Evolutionary conservation across 768 basidiomycete species (phyloP), one percentile per base, ranked within the genome.

Genomic region (Hypholoma sublateritium): DNA sequence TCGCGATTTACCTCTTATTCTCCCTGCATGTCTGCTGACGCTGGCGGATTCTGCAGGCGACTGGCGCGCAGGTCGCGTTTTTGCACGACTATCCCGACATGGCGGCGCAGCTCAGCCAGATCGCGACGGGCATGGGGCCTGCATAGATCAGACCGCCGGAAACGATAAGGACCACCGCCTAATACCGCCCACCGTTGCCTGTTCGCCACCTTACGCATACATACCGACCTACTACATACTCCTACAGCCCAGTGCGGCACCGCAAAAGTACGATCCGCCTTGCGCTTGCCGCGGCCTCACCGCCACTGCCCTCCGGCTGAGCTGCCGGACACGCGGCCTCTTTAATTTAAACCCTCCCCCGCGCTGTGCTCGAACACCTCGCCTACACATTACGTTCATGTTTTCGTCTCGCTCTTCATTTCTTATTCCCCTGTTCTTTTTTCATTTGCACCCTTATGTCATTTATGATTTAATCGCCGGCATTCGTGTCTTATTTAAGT

Each of bases 11-110:
- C 14, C 35, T 36, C n/a, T 48, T n/a, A 25, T 11, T 32, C 50
- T 49, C 36, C 52, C 19, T 58, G 19, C 48, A 44, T 36, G 32
- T 41, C 47, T 17, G n/a, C n/a, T n/a, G n/a, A 56, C 32, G 12
- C 32, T 41, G 58, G 24, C 25, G 12, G 37, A 42, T 57, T 60
- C 47, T 53, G 1, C 70, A 94, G 86, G 94, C 95, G 11, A 89
- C 91, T 43, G 77, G 79, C 55, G 83, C 93, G 6, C 95, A 97
- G 70, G 74, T 89, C 54, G 81, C 92, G 63, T 97, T 97, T 72
- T 77, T 88, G 69, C 78, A 84, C 68, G 86, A 84, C 62, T 97
- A 93, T 67, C 95, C 95, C 0, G 81, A 87, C 54, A 85, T 89
- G 83, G 91, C 89, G n/a, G 78, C 76, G n/a, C 81, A 89, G 71